These are phyloP conservation scores for Trypanosoma mega DNA, from an alignment of 208 protist species.

Conservation along the genomic window DNA sequence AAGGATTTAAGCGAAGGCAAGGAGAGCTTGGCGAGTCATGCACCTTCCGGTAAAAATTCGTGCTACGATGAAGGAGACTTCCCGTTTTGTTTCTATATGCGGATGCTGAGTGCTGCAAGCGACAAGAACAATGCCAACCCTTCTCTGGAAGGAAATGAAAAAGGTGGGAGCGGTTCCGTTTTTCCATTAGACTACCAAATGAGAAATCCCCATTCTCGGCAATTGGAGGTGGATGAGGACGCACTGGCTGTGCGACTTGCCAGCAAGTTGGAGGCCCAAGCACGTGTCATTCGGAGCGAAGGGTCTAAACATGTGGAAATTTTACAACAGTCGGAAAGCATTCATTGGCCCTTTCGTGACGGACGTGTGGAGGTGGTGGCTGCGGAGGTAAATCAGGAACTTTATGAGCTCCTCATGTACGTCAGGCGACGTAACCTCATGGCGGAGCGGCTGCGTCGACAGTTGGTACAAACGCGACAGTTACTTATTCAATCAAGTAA, in stretches of 20 bases:
- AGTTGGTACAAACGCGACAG: slow-evolving; percentile 33
- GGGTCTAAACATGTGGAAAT: slow-evolving; percentile 1
- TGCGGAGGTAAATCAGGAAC: slow-evolving; percentile 46
- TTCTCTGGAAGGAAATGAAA: slow-evolving; percentile 2
- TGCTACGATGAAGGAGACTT: slow-evolving; percentile 33
- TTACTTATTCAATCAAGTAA: slow-evolving; percentile 18
- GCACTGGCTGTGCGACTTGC: slow-evolving; percentile 28
- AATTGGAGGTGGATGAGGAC: slow-evolving; percentile 21
- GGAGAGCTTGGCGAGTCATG: too few relatives aligned
- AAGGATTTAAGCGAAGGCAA: not conserved
- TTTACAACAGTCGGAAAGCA: not conserved
- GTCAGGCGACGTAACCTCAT: slow-evolving; percentile 37
- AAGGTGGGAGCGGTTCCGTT: too few relatives aligned
- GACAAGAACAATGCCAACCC: not conserved
- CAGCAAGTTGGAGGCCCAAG: slow-evolving; percentile 23
- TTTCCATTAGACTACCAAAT: too few relatives aligned
- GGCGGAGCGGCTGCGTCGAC: slow-evolving; percentile 28
- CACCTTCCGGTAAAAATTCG: too few relatives aligned
- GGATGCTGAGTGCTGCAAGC: slow-evolving; percentile 29
- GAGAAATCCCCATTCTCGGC: slow-evolving; percentile 26
- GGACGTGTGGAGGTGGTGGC: slow-evolving; percentile 43
- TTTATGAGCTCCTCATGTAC: slow-evolving; percentile 50
- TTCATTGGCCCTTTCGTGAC: slow-evolving; percentile 39
- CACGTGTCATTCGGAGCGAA: slow-evolving; percentile 6
- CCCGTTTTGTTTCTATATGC: slow-evolving; percentile 62